A percentile compares a stretch with the other conserved stretches of the same genome.
These are phyloP conservation scores for Aureobasidium sp. DNA, from an alignment of 2,329 filamentous ascomycete species.

Conservation along the genomic window DNA sequence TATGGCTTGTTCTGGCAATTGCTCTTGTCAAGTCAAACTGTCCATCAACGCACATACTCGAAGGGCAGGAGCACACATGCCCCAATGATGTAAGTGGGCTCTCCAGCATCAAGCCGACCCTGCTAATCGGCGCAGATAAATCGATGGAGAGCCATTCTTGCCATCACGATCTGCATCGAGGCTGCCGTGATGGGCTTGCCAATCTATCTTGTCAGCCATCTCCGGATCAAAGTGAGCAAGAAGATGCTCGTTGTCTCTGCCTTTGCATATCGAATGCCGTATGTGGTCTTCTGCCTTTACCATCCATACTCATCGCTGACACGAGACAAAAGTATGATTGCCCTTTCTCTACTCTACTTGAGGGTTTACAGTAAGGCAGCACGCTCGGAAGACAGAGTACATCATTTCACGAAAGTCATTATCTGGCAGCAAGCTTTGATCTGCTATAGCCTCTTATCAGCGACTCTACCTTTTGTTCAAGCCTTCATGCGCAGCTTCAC, in stretches of 20 bases:
- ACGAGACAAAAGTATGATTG: not conserved
- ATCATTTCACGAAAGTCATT: constrained; percentile 21
- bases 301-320: not conserved
- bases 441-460: constrained; percentile 31
- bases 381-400: constrained; percentile 19
- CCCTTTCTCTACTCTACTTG: constrained; percentile 9
- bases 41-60: constrained; percentile 15
- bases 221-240: constrained; percentile 25
- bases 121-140: constrained; percentile 13
- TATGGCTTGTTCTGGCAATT: constrained; percentile 19
- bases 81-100: not conserved
- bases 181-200: constrained; percentile 22
- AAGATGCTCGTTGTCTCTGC: constrained; percentile 25
- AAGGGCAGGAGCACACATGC: constrained; percentile 18
- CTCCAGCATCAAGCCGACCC: not conserved
- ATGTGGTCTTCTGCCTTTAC: constrained; percentile 1
- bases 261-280: constrained; percentile 24
- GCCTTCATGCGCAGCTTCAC: constrained; percentile 31
- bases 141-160: constrained; percentile 25
- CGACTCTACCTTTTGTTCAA: constrained; percentile 33
- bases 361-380: constrained; percentile 11
- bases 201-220: constrained; percentile 22
- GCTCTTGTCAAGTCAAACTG: constrained; percentile 23
- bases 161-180: constrained; percentile 23
- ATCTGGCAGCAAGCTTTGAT: constrained; percentile 30